These are phyloP conservation scores for Fusarium odoratissimum DNA, from an alignment of 2,329 filamentous ascomycete species.

Conservation along the genomic window DNA sequence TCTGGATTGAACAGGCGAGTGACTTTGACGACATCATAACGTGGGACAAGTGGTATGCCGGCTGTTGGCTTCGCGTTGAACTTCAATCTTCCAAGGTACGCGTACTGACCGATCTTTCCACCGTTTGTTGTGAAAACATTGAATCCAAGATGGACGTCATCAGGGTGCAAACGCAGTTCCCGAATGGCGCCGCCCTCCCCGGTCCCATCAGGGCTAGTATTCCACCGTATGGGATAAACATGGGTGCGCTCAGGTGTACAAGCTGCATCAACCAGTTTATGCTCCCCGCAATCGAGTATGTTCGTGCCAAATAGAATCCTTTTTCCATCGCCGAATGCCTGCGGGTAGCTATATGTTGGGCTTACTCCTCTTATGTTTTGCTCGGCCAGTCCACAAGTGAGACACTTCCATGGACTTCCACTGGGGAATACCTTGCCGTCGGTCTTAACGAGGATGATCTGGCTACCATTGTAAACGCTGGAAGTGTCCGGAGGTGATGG, in stretches of 20 bases:
- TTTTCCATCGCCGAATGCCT: constrained; percentile 54
- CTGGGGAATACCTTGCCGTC: constrained; percentile 48
- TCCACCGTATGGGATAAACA: constrained; percentile 14
- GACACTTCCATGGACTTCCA: not conserved
- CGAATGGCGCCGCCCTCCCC: constrained; percentile 51
- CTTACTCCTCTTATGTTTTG: constrained; percentile 43
- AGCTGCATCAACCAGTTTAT: constrained; percentile 44
- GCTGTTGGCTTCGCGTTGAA: constrained; percentile 53
- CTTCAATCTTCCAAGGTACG: constrained; percentile 52
- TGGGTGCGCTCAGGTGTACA: not conserved
- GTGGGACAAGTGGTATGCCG: constrained; percentile 45
- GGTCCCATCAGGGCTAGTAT: constrained; percentile 39
- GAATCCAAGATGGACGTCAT: constrained; percentile 57
- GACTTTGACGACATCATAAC: constrained; percentile 56
- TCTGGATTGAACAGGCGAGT: constrained; percentile 48
- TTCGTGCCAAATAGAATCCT: constrained; percentile 49
- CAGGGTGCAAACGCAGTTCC: constrained; percentile 59
- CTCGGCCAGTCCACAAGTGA: constrained; percentile 52
- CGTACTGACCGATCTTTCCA: constrained; percentile 36
- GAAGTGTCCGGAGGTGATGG: constrained; percentile 51
- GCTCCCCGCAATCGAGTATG: constrained; percentile 53
- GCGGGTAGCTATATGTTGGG: constrained; percentile 53
- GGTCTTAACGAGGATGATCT: constrained; percentile 57
- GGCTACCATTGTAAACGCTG: constrained; percentile 55
- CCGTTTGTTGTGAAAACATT: constrained; percentile 49